A percentile compares a stretch with the other conserved stretches of the same genome.
phyloP scores from a whole-genome alignment of 140 eudicot species.

The Flaveria floridana region DNA sequence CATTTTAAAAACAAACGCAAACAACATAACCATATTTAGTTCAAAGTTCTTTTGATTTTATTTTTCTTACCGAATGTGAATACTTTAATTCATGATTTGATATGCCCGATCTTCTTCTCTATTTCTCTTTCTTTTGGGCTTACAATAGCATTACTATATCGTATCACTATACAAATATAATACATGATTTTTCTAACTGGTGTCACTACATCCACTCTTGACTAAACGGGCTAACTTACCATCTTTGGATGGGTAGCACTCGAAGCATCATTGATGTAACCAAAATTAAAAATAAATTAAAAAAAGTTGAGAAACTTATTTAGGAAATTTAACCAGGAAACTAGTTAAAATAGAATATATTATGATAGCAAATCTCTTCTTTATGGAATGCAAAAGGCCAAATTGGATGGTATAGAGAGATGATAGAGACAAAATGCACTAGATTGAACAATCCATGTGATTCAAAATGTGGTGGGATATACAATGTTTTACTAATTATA shows the following conservation, averaged over 20 bases:
- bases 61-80: too few species aligned
- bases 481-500: constrained; percentile 28
- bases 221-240: too few species aligned
- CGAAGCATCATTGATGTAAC: not conserved
- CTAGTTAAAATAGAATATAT: not conserved
- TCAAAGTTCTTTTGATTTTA: too few species aligned
- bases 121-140: not conserved
- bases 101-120: not conserved
- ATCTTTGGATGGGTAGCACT: not conserved
- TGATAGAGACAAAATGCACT: constrained; percentile 25
- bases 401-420: constrained; percentile 9
- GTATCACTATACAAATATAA: too few species aligned
- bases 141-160: too few species aligned
- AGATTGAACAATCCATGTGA: constrained; percentile 41
- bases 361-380: constrained; percentile 9
- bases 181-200: not conserved
- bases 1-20: not conserved
- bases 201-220: too few species aligned
- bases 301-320: not conserved
- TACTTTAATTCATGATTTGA: too few species aligned
- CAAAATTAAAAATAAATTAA: not conserved
- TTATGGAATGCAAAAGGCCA: not conserved
- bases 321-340: not conserved
- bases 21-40: not conserved
- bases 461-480: constrained; percentile 33